These are phyloP conservation scores for Glarea lozoyensis DNA, from an alignment of 495 filamentous ascomycete genomes.

Conservation along the genomic window DNA sequence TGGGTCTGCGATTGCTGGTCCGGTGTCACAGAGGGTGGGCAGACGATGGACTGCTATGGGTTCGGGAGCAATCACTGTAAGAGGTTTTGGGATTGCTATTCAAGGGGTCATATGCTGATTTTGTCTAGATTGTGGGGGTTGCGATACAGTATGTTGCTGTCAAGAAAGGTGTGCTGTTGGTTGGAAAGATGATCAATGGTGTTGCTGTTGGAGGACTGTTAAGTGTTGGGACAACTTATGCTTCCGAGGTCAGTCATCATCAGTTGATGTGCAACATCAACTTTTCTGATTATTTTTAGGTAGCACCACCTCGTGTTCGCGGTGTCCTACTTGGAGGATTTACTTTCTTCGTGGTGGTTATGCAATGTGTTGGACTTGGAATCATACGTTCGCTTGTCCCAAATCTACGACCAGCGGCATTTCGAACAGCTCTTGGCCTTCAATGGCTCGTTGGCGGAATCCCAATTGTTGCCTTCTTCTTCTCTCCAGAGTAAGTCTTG, in stretches of 20 bases:
- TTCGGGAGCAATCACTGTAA: constrained; percentile 10
- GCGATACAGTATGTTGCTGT: constrained; percentile 14
- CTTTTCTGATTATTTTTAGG: constrained; percentile 5
- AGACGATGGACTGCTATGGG: constrained; percentile 13
- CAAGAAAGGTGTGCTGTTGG: constrained; percentile 19
- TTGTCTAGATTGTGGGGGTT: constrained; percentile 7
- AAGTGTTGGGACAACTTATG: constrained; percentile 23
- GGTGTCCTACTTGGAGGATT: constrained; percentile 14
- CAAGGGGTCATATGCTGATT: neutral
- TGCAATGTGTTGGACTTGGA: constrained; percentile 23
- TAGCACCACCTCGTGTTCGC: constrained; percentile 17
- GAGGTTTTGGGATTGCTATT: neutral
- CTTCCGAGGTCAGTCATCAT: constrained; percentile 17
- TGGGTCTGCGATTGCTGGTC: constrained; percentile 18
- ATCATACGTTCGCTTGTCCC: constrained; percentile 23
- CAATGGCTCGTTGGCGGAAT: constrained; percentile 48
- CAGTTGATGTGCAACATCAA: neutral
- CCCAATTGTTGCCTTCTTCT: constrained; percentile 29
- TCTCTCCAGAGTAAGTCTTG: constrained; percentile 33
- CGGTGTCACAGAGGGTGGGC: constrained; percentile 21
- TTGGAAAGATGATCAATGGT: constrained; percentile 24
- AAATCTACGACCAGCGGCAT: constrained; percentile 22
- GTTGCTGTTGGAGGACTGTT: constrained; percentile 18
- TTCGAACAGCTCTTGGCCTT: constrained; percentile 43
- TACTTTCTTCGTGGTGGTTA: constrained; percentile 19